Percentiles rank a stretch among this genome's conserved stretches.
Conservation (phyloP, 1,284 basidiomycete species). For the Omphalotus olearius region DNA sequence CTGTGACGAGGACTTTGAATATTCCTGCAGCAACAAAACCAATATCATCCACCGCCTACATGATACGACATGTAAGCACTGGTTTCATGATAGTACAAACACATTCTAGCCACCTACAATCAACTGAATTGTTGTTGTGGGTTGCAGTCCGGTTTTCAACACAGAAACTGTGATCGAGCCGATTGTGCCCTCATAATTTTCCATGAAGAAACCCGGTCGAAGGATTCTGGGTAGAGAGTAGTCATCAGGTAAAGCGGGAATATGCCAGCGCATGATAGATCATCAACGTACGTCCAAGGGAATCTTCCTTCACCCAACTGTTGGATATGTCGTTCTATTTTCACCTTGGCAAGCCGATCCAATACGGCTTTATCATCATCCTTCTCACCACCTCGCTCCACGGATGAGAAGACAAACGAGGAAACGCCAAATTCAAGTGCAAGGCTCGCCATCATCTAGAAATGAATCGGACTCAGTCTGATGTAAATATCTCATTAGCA, state of each 20-base stretch:
- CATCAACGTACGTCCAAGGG: slow-evolving; percentile 32
- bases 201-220: slow-evolving; percentile 31
- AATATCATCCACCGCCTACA: slow-evolving; percentile 32
- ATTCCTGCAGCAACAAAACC: slow-evolving; percentile 31
- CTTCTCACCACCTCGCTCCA: slow-evolving; percentile 31
- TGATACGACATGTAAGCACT: background rate
- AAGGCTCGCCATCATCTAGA: slow-evolving; percentile 30
- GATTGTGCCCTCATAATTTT: slow-evolving; percentile 35
- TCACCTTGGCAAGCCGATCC: slow-evolving; percentile 31
- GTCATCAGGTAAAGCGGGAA: no score
- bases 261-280: background rate
- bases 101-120: slow-evolving; percentile 24
- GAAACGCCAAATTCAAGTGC: slow-evolving; percentile 31
- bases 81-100: background rate
- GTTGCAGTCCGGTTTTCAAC: slow-evolving; percentile 28
- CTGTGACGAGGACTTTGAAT: slow-evolving; percentile 23
- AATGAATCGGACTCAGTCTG: background rate
- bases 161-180: slow-evolving; percentile 32
- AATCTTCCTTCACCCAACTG: slow-evolving; percentile 28
- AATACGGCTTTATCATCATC: slow-evolving; percentile 25
- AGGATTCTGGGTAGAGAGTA: slow-evolving; percentile 24
- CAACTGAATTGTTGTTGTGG: slow-evolving; percentile 29
- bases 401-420: slow-evolving; percentile 32
- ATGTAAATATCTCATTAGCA: background rate
- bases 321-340: slow-evolving; percentile 34